Percentiles rank a stretch among this genome's conserved stretches.
phyloP scores from a whole-genome alignment of 768 basidiomycete genomes.

The Pleurotus citrinopileatus region DNA sequence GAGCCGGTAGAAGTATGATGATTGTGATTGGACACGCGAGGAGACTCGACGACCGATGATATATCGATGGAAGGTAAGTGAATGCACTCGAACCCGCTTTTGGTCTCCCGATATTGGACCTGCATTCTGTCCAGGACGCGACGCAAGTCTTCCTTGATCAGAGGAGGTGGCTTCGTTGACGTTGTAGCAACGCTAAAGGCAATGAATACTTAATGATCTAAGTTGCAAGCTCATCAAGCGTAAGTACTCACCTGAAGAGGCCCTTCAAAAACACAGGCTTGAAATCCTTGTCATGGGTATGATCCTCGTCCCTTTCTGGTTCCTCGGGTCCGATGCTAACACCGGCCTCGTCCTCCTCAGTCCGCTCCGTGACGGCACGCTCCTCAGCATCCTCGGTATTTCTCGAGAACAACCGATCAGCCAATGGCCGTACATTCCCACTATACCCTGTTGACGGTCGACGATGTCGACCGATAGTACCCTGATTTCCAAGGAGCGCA shows the following conservation, averaged over 20 bases:
- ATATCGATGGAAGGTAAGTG: constrained; percentile 94
- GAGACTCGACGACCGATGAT: constrained; percentile 54
- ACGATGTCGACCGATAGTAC: constrained; percentile 65
- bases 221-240: neutral
- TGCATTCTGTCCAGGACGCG: constrained; percentile 92
- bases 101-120: constrained; percentile 89
- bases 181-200: constrained; percentile 84
- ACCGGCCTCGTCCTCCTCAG: constrained; percentile 28
- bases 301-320: constrained; percentile 45
- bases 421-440: constrained; percentile 29
- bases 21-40: constrained; percentile 25
- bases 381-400: constrained; percentile 47
- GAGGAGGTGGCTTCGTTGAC: constrained; percentile 78
- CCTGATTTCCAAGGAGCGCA: constrained; percentile 45
- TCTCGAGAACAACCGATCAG: constrained; percentile 49
- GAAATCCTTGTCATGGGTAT: constrained; percentile 65
- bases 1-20: constrained; percentile 47
- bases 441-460: constrained; percentile 70
- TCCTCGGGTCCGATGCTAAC: constrained; percentile 35
- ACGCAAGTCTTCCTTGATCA: constrained; percentile 81
- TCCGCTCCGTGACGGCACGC: constrained; percentile 42
- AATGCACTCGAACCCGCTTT: constrained; percentile 93
- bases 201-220: constrained; percentile 7
- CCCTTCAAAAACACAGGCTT: constrained; percentile 97
- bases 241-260: constrained; percentile 71